Evolutionary conservation across 2,329 filamentous ascomycete species (phyloP), one percentile per base, ranked within the genome.

Genomic region (Domatiomyces catenatus): DNA sequence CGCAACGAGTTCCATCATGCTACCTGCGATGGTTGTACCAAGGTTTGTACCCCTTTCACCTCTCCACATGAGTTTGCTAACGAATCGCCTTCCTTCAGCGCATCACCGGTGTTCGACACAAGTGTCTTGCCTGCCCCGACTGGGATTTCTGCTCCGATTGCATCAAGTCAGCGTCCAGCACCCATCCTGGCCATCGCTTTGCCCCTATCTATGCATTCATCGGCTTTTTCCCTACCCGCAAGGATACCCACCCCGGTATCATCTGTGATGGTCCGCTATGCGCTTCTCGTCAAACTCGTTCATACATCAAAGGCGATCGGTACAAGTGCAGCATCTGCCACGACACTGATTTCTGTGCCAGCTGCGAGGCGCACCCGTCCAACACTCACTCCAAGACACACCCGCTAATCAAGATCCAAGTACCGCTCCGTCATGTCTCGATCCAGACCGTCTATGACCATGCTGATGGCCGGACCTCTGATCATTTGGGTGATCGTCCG

Each of bases 311-410:
- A 49, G 93, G 92, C 48, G 77, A 84, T 54, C 86, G 92, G 56
- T 98, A 92, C 77, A 98, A 98, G 79, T 98, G 92, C 64, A 86
- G 90, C 48, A 83, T 98, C 51, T 98, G 92, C 73, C 76, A 93
- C 62, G 89, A 98, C 65, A 83, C 83, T 32, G 92, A 98, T 68
- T 94, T 95, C 72, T 98, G 92, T 66, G 86, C 85, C 63, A 84
- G 79, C 63, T 98, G 92, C 70, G 93, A 98, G 71, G 87, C 90
- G 47, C 81, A 81, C 61, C 92, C 92, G 6, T 74, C 74, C 56
- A 90, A 93, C 67, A 73, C 71, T 19, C 92, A 98, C 73, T 95
- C 96, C 73, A 82, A 81, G 67, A 94, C 89, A n/a, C 92, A 98
- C 62, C 92, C 92, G 24, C 73, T 98, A 60, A 88, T 98, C 73